Evolutionary conservation across 495 filamentous ascomycete genomes (phyloP), one percentile per base, ranked within the genome.

Genomic region (Penicillium robsamsonii): DNA sequence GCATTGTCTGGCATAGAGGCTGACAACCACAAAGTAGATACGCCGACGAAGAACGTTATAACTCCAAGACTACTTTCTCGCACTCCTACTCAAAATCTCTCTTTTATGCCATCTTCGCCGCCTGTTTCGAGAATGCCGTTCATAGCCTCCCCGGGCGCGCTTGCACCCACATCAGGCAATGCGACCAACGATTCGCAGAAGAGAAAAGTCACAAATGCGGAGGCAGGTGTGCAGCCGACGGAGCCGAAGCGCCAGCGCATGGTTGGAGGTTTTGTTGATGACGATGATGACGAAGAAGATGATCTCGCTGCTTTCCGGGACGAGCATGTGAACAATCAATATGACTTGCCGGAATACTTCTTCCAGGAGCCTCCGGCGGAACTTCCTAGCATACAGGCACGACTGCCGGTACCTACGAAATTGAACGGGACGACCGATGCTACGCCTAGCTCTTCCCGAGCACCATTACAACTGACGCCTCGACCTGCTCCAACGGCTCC

Each of bases 51-150:
- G 57, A 48, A 62, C 40, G 55, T 50, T 30, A 38, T 46, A 37
- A 68, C 71, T 51, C 74, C 75, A 35, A 69, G 68, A 47, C 29
- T 22, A 37, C 48, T 53, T 50, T 27, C 54, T 30, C 40, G 20
- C 50, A 59, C 60, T 50, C 59, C 60, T 24, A 46, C 59, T 37
- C 57, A 57, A 29, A 50, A 50, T 17, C 22, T 65, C 2, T 51
- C 51, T 5, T 55, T 61, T 30, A 50, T 77, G 1, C 62, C 71
- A 15, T 73, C 71, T 27, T 65, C 66, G 44, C 71, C 75, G 7
- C 74, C 74, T 4, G 43, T 61, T 7, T 22, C 56, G 8, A 81
- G 71, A 30, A 88, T 90, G 82, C 79, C 83, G 8, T 74, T 83
- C 38, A 78, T 83, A 13, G 87, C 87, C 2, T 87, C 86, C 15